Evolutionary conservation across 805 yeast species (phyloP), one percentile per base, ranked within the genome.

Genomic region (Candida palmyrensis): DNA sequence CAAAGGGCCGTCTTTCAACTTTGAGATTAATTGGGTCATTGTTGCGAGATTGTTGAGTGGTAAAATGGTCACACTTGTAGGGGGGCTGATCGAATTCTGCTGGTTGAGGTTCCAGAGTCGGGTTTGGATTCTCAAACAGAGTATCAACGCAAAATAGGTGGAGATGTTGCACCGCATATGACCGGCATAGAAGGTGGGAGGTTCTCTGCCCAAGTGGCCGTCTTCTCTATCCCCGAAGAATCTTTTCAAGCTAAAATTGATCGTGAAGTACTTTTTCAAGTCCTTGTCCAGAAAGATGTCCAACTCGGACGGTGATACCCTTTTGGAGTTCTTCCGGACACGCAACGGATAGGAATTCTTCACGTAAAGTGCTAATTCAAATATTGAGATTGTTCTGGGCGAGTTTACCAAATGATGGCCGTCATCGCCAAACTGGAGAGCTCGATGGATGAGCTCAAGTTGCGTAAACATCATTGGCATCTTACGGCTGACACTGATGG

Each of bases 61-160:
- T 25, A 62, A 39, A 6, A 64, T 42, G 12, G 56, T 57, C 2
- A 62, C 59, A 34, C 60, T 55, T 6, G 55, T 40, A 2, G 66
- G 67, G 1, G 59, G 52, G 24, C 47, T 49, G n/a, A 49, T 47
- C 18, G 48, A 41, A 27, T 39, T 47, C 25, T 50, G 48, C 15
- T 48, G 49, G 33, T 57, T 53, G 25, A 65, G 36, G 18, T 44
- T 48, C 78, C 78, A 74, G 25, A 71, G 37, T 42, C 68, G 53
- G 31, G 65, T 51, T 47, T 71, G 73, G 47, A 73, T 74, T 40
- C 71, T 58, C 16, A 80, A 44, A 1, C 75, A 65, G 40, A 77
- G 54, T 11, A 75, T 59, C 16, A 73, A 58, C 0, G 82, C 71
- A 33, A 57, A 42, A 30, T 49, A 56, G 7, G 48, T 43, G 1